A percentile compares a stretch with the other conserved stretches of the same genome.
phyloP scores from a whole-genome alignment of 768 basidiomycete species.

The Macrocybe gigantea region DNA sequence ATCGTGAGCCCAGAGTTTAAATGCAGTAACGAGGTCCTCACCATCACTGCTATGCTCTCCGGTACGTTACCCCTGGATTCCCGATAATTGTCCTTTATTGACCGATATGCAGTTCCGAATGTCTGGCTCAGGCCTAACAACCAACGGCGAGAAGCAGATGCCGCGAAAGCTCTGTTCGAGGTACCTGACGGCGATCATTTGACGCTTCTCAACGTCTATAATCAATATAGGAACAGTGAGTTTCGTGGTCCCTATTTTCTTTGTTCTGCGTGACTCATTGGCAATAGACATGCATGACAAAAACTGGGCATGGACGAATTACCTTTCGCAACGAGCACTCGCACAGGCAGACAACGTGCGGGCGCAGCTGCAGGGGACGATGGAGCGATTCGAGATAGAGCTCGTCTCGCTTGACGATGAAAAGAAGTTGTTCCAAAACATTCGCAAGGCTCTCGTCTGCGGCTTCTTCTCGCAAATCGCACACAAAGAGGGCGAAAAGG shows the following conservation, averaged over 20 bases:
- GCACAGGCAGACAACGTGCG: slow-evolving; percentile 93
- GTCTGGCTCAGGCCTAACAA: slow-evolving; percentile 92
- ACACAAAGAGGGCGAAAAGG: slow-evolving; percentile 90
- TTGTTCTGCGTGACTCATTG: background rate
- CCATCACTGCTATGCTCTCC: slow-evolving; percentile 95
- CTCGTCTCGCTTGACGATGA: slow-evolving; percentile 65
- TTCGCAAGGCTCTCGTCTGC: slow-evolving; percentile 79
- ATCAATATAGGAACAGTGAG: slow-evolving; percentile 82
- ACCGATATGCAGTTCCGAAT: slow-evolving; percentile 61
- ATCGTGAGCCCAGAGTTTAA: slow-evolving; percentile 92
- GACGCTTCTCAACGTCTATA: slow-evolving; percentile 92
- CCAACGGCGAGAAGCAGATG: slow-evolving; percentile 85
- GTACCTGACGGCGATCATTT: slow-evolving; percentile 97
- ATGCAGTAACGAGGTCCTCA: slow-evolving; percentile 93
- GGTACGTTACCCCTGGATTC: slow-evolving; percentile 37
- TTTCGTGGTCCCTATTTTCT: background rate
- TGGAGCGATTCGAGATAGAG: slow-evolving; percentile 87
- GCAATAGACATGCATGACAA: slow-evolving; percentile 66
- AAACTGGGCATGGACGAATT: slow-evolving; percentile 91
- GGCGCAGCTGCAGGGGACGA: slow-evolving; percentile 77
- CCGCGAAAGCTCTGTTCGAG: slow-evolving; percentile 80
- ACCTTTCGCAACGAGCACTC: slow-evolving; percentile 76
- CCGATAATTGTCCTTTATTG: background rate
- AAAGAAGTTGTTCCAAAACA: slow-evolving; percentile 63
- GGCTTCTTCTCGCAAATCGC: slow-evolving; percentile 99